A percentile compares a stretch with the other conserved stretches of the same genome.
Evolutionary conservation across 2,329 filamentous ascomycete species (phyloP).

Genomic region (Corinectria fuckeliana): DNA sequence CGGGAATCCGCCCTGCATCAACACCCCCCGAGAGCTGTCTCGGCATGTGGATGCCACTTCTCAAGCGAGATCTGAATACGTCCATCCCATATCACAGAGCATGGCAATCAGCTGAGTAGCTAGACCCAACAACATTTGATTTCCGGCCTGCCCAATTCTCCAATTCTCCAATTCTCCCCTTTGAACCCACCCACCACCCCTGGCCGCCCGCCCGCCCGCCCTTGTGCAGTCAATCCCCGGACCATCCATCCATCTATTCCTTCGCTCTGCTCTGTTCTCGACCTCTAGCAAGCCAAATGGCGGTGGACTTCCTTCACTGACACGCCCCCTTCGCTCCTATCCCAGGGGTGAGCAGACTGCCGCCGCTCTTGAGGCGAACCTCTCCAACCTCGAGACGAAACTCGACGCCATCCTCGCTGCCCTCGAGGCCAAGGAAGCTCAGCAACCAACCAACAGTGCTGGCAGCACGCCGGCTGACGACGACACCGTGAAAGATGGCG

Average conservation of each 20-base stretch:
- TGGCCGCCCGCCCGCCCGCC: neutral
- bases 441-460: slow-evolving; percentile 2
- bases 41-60: neutral
- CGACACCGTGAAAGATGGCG: neutral
- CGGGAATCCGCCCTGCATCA: slow-evolving; percentile 18
- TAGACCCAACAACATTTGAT: too few relatives aligned
- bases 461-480: slow-evolving; percentile 2
- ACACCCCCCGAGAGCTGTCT: neutral
- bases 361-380: slow-evolving; percentile 57
- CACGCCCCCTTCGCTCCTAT: slow-evolving; percentile 9
- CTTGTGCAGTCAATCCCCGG: neutral
- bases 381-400: slow-evolving; percentile 59
- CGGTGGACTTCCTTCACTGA: slow-evolving; percentile 24
- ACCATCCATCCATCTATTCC: neutral
- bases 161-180: neutral
- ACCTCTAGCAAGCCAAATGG: slow-evolving; percentile 8
- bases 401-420: slow-evolving; percentile 61
- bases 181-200: neutral
- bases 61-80: slow-evolving; percentile 3
- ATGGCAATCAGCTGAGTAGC: neutral
- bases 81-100: neutral
- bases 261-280: neutral
- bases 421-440: slow-evolving; percentile 44
- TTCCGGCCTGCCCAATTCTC: too few relatives aligned
- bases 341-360: slow-evolving; percentile 62